Conservation (phyloP, 1,284 basidiomycete species). For the Pascua sp. region DNA sequence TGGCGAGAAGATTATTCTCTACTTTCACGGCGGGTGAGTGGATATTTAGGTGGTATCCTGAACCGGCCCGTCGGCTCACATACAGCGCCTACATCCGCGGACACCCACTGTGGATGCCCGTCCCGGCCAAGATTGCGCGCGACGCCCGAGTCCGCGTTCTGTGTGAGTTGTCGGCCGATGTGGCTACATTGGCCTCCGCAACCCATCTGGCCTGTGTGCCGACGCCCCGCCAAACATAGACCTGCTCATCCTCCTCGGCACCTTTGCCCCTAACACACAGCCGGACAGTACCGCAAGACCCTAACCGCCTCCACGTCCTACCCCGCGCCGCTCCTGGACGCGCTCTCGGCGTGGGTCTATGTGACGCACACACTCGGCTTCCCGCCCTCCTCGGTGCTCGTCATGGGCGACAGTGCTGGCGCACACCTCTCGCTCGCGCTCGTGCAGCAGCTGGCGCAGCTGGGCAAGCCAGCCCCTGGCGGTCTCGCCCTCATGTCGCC, state of each 20-base stretch:
- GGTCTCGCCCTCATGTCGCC: slow-evolving; percentile 58
- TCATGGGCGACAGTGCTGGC: slow-evolving; percentile 20
- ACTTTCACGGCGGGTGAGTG: slow-evolving; percentile 21
- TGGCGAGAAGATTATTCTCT: slow-evolving; percentile 29
- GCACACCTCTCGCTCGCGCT: slow-evolving; percentile 14
- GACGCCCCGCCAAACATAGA: not conserved
- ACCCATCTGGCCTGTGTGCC: too few relatives aligned
- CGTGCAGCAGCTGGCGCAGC: slow-evolving; percentile 11
- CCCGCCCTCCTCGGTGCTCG: slow-evolving; percentile 9
- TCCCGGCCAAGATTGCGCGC: slow-evolving; percentile 10
- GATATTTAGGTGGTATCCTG: too few relatives aligned
- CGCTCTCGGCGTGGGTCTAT: slow-evolving; percentile 19
- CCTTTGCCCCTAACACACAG: not conserved
- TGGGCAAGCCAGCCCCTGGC: slow-evolving; percentile 47
- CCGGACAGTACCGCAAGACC: slow-evolving; percentile 19
- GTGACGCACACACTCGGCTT: slow-evolving; percentile 11
- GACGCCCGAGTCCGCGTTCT: slow-evolving; percentile 10
- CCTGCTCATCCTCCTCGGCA: not conserved
- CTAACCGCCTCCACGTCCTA: slow-evolving; percentile 3
- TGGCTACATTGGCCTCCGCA: not conserved
- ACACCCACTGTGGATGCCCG: slow-evolving; percentile 14
- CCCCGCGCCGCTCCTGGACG: slow-evolving; percentile 21
- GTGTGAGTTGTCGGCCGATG: not conserved
- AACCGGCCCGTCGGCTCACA: not conserved
- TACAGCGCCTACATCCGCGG: slow-evolving; percentile 21